phyloP scores from a whole-genome alignment of 164 flowering plant species.

The Litsea cubeba region DNA sequence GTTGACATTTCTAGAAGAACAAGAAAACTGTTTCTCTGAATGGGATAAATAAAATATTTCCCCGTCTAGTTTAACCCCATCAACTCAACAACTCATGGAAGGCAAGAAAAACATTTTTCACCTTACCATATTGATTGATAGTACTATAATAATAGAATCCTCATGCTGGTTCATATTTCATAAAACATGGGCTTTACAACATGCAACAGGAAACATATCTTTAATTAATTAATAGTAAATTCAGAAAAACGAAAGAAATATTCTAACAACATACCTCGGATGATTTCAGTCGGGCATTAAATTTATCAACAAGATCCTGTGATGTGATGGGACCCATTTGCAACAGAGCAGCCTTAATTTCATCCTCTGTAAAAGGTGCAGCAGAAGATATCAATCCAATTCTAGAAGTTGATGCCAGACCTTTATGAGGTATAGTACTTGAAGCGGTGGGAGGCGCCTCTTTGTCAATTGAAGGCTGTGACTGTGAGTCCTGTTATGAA shows the following conservation, averaged over 20 bases:
- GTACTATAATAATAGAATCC: too few relatives aligned
- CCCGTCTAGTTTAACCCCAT: too few relatives aligned
- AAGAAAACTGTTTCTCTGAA: too few relatives aligned
- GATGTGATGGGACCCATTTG: conserved; percentile 73
- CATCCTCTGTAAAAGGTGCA: conserved; percentile 84
- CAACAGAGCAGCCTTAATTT: conserved; percentile 70
- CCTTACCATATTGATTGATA: too few relatives aligned
- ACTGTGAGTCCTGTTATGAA: conserved; percentile 41
- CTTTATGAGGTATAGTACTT: conserved; percentile 34
- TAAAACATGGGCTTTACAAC: background rate
- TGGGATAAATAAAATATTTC: too few relatives aligned
- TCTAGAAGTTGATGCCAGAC: conserved; percentile 28
- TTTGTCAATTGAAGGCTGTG: conserved; percentile 43
- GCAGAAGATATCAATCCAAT: conserved; percentile 34
- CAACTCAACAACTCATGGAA: too few relatives aligned
- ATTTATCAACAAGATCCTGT: conserved; percentile 79
- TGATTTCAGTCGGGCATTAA: conserved; percentile 59
- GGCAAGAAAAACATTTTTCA: too few relatives aligned
- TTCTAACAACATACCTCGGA: conserved; percentile 50
- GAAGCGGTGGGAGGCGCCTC: conserved; percentile 39
- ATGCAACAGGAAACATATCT: background rate
- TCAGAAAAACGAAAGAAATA: background rate
- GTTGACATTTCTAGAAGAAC: too few relatives aligned
- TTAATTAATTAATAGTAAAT: background rate
- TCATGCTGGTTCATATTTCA: too few relatives aligned